Evolutionary conservation across 805 yeast species (phyloP), one percentile per base, ranked within the genome.

Genomic region (Pichia cabralensis): DNA sequence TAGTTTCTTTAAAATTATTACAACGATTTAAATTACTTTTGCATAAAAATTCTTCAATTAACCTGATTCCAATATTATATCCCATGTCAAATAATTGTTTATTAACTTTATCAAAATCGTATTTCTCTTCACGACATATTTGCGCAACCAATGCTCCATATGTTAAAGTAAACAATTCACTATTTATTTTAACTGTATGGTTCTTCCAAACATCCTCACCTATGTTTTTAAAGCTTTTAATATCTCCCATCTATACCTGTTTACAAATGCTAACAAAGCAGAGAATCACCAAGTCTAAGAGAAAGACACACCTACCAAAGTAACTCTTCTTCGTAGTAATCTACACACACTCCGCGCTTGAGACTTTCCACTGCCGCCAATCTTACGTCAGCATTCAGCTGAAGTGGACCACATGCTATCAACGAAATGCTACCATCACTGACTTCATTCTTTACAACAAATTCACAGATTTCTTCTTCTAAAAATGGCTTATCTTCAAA

Each of bases 131-230:
- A 39, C 78, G 74, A 53, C 95, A 86, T 34, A 92, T 62, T 50
- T 89, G 96, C 11, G 94, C 74, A 31, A 92, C 97, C 31, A 92
- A 74, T 3, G 95, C 78, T 8, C 98, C 98, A 49, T 92, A 92
- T 1, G 96, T 89, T 39, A 92, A 62, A n/a, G 95, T 84, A 59
- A 92, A 84, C 34, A 92, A 67, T 58, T 92, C 98, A 2, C 95
- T 79, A 54, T 88, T 92, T 39, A 89, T 77, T 57, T 89, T 89
- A 47, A 85, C 95, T 27, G 80, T 82, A 45, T 72, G 72, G 51
- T 74, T 79, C 58, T 83, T 85, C 96, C 96, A 89, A 31, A 86
- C 74, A 38, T 88, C 96, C 39, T 89, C 97, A 22, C 94, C 89
- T 14, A 74, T 62, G 13, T 64, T 31, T 16, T 36, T 29, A 3